Percentiles rank a stretch among this genome's conserved stretches.
Conservation (phyloP, 2,329 filamentous ascomycete genomes). For the Thermothelomyces thermophilus region DNA sequence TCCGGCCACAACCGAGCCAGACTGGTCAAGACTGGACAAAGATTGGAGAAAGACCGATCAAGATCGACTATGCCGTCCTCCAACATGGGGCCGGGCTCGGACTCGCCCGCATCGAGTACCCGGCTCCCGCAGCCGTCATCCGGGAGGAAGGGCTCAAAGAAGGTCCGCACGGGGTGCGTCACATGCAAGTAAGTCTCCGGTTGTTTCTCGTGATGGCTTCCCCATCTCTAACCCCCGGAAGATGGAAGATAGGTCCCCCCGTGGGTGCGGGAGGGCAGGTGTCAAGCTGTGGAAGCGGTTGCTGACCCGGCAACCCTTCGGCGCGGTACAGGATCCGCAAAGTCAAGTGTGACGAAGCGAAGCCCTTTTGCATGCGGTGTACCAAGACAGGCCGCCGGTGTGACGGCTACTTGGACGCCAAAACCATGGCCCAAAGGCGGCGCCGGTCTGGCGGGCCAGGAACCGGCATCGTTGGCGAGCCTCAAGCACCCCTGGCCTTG, state of each 20-base stretch:
- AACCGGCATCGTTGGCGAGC: slow-evolving; percentile 7
- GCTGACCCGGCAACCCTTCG: slow-evolving; percentile 15
- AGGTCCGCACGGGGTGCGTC: slow-evolving; percentile 45
- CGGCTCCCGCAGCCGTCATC: slow-evolving; percentile 18
- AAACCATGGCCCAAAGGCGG: slow-evolving; percentile 25
- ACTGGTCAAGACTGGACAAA: too few relatives aligned
- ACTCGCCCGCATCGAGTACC: slow-evolving; percentile 14
- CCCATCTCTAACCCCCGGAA: too few relatives aligned
- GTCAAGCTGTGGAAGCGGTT: too few relatives aligned
- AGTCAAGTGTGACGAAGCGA: slow-evolving; percentile 52
- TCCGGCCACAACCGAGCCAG: too few relatives aligned
- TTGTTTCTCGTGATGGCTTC: too few relatives aligned
- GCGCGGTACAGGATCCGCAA: slow-evolving; percentile 40
- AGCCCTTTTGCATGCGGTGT: slow-evolving; percentile 47
- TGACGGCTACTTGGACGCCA: slow-evolving; percentile 43
- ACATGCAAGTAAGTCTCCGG: slow-evolving; percentile 47
- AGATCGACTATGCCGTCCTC: not conserved
- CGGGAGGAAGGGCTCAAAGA: slow-evolving; percentile 37
- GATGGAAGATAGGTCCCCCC: too few relatives aligned
- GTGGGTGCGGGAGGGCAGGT: too few relatives aligned
- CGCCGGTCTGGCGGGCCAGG: slow-evolving; percentile 15
- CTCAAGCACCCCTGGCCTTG: slow-evolving; percentile 19
- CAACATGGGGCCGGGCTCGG: slow-evolving; percentile 20
- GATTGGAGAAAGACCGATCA: not conserved
- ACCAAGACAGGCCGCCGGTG: slow-evolving; percentile 49